Evolutionary conservation across 768 basidiomycete genomes (phyloP).

Genomic region (Goffeauzyma gilvescens): DNA sequence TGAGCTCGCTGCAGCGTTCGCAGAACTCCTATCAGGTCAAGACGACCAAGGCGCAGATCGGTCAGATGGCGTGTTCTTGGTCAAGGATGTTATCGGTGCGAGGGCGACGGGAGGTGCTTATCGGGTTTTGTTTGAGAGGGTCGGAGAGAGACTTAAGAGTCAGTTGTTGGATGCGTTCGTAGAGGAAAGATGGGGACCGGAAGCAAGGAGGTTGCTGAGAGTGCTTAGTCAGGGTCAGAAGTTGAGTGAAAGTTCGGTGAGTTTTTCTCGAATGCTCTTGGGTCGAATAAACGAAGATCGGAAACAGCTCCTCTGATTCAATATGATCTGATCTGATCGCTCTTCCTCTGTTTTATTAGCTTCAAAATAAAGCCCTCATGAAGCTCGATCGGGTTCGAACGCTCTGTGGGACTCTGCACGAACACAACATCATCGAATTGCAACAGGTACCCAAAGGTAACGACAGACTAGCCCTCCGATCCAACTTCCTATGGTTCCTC

Average conservation of each 20-base stretch:
- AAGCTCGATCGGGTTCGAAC: constrained; percentile 68
- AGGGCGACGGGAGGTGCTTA: constrained; percentile 40
- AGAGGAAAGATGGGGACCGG: constrained; percentile 61
- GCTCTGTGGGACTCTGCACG: constrained; percentile 55
- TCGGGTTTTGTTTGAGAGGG: constrained; percentile 59
- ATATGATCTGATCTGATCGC: not conserved
- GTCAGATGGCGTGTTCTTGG: constrained; percentile 51
- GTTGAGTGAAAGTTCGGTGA: constrained; percentile 82
- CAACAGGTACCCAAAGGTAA: constrained; percentile 84
- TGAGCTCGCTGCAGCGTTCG: constrained; percentile 54
- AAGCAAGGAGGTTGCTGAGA: constrained; percentile 63
- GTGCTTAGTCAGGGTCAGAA: constrained; percentile 65
- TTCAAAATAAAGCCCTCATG: constrained; percentile 86
- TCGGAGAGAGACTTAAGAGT: constrained; percentile 47
- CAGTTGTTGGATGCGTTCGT: constrained; percentile 59
- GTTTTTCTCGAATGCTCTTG: constrained; percentile 13
- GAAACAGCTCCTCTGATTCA: not conserved
- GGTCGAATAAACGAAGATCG: not conserved
- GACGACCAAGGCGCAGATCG: constrained; percentile 61
- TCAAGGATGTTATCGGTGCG: constrained; percentile 35
- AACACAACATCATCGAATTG: constrained; percentile 65
- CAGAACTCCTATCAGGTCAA: constrained; percentile 57
- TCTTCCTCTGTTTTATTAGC: constrained; percentile 36
- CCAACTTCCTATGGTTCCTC: constrained; percentile 88
- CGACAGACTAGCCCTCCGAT: constrained; percentile 42